phyloP scores from a whole-genome alignment of 2,329 filamentous ascomycete genomes.

The Phialophora tarda region DNA sequence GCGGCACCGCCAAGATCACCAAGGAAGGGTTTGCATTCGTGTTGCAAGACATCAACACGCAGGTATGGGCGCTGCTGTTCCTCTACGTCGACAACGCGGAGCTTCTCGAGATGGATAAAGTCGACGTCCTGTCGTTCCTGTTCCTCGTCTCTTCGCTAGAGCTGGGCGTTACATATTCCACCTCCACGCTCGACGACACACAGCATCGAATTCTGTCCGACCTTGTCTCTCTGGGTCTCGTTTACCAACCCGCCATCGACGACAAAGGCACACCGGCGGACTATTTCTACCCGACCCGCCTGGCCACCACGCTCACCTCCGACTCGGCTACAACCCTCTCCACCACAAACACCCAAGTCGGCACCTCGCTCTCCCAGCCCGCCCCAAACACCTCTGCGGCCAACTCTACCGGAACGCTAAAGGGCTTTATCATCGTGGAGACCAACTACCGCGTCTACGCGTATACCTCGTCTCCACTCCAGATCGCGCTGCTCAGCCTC shows the following conservation, averaged over 20 bases:
- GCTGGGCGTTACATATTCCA: conserved; percentile 89
- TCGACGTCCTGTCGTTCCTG: conserved; percentile 93
- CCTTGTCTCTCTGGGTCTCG: conserved; percentile 88
- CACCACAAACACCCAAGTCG: conserved; percentile 70
- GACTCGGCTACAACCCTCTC: conserved; percentile 73
- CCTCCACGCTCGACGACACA: conserved; percentile 77
- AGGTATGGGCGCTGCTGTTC: conserved; percentile 94
- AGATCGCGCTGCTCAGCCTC: conserved; percentile 90
- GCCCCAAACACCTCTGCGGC: conserved; percentile 38
- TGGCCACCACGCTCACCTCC: conserved; percentile 89
- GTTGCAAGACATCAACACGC: conserved; percentile 91
- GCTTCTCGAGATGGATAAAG: conserved; percentile 76
- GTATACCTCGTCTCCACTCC: conserved; percentile 90
- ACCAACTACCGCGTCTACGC: conserved; percentile 98
- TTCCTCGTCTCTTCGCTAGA: conserved; percentile 94
- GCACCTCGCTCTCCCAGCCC: conserved; percentile 61
- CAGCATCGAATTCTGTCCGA: conserved; percentile 89
- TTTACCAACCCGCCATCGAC: conserved; percentile 63
- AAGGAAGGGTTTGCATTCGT: conserved; percentile 93
- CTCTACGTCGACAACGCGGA: conserved; percentile 89
- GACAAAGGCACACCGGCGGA: conserved; percentile 46
- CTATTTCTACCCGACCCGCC: conserved; percentile 83
- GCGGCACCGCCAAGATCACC: conserved; percentile 73
- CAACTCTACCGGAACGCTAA: conserved; percentile 29
- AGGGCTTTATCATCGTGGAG: conserved; percentile 90